A percentile compares a stretch with the other conserved stretches of the same genome.
phyloP scores from a whole-genome alignment of 345 rosid genomes.

The Acer saccharum region DNA sequence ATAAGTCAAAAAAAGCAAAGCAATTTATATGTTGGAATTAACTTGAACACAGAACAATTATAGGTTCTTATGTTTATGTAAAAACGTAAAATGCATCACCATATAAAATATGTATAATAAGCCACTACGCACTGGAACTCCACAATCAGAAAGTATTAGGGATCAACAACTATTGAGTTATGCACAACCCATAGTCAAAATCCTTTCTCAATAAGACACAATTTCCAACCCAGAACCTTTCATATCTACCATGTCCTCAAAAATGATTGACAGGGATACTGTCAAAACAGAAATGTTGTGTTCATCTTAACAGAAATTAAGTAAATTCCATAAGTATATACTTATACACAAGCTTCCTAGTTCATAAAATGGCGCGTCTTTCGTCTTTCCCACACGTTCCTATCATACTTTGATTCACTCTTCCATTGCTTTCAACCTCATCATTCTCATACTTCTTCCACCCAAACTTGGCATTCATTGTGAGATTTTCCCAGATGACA shows the following conservation, averaged over 20 bases:
- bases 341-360: neutral
- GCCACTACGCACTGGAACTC: neutral
- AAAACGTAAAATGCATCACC: neutral
- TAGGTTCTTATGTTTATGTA: neutral
- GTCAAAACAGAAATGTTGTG: neutral
- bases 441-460: neutral
- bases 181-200: neutral
- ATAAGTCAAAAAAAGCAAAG: conserved; percentile 3
- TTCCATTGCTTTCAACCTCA: neutral
- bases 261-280: neutral
- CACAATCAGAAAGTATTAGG: neutral
- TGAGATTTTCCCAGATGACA: neutral
- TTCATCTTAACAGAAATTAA: neutral
- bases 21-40: neutral
- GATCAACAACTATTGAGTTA: neutral
- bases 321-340: neutral
- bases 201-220: neutral
- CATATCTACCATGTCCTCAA: neutral
- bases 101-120: neutral
- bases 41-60: neutral
- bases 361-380: neutral
- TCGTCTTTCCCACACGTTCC: neutral
- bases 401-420: conserved; percentile 3
- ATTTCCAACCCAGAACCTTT: neutral
- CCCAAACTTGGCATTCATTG: neutral